phyloP scores from a whole-genome alignment of 805 yeast species.

The Metschnikowia drakensbergensis region DNA sequence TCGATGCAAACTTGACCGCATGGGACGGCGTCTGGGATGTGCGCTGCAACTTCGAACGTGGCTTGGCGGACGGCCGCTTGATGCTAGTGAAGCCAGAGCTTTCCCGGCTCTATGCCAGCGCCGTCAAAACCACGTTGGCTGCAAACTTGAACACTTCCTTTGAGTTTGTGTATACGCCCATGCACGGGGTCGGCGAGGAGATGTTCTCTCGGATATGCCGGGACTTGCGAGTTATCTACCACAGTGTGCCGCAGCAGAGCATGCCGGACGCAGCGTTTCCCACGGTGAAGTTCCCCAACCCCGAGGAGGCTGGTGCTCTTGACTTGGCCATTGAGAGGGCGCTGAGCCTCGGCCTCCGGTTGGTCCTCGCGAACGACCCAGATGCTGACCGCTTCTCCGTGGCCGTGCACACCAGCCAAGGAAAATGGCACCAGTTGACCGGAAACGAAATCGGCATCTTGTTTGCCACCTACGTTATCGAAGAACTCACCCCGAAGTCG shows the following conservation, averaged over 20 bases:
- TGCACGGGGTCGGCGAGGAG: conserved; percentile 90
- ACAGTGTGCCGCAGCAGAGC: conserved; percentile 60
- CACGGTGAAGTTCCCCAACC: conserved; percentile 88
- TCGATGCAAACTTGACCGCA: conserved; percentile 59
- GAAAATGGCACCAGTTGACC: conserved; percentile 71
- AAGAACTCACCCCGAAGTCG: conserved; percentile 23
- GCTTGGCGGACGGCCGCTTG: conserved; percentile 26
- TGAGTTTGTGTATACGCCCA: conserved; percentile 79
- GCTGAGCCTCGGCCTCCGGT: conserved; percentile 39
- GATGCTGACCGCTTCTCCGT: conserved; percentile 94
- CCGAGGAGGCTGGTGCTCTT: conserved; percentile 92
- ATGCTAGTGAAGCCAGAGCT: conserved; percentile 41
- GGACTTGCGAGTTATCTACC: conserved; percentile 32
- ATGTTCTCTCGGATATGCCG: conserved; percentile 45
- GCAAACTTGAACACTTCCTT: conserved; percentile 25
- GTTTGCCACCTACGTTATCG: conserved; percentile 64
- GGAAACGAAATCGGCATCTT: conserved; percentile 90
- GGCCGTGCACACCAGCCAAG: conserved; percentile 50
- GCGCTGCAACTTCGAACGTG: conserved; percentile 30
- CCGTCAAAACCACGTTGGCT: conserved; percentile 29
- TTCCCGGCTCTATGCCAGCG: conserved; percentile 37
- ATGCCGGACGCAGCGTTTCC: conserved; percentile 81
- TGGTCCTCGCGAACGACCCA: conserved; percentile 90
- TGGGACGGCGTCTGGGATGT: conserved; percentile 53
- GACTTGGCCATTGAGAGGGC: conserved; percentile 66